These are phyloP conservation scores for Alternaria alternata DNA, from an alignment of 2,329 filamentous ascomycete genomes.

Conservation along the genomic window DNA sequence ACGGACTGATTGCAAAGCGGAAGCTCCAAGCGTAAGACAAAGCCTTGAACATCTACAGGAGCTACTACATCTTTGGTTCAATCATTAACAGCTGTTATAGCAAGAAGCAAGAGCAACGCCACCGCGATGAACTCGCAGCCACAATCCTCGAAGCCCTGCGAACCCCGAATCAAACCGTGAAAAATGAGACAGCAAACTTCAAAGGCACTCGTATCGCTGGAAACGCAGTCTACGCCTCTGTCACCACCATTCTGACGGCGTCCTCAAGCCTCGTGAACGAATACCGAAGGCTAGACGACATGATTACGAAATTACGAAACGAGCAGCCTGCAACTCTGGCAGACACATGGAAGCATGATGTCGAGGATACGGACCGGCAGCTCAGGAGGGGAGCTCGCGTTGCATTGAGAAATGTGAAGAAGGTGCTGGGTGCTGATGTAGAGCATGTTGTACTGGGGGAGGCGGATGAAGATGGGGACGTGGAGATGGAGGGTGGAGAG, in stretches of 20 bases:
- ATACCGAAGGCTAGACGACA: slow-evolving; percentile 36
- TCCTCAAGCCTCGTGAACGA: slow-evolving; percentile 32
- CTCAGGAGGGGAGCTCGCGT: slow-evolving; percentile 38
- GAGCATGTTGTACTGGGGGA: slow-evolving; percentile 7
- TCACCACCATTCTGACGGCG: slow-evolving; percentile 20
- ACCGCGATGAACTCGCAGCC: slow-evolving; percentile 32
- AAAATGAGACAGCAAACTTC: slow-evolving; percentile 14
- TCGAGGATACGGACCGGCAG: slow-evolving; percentile 30
- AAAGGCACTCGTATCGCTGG: slow-evolving; percentile 23
- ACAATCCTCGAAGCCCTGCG: slow-evolving; percentile 29
- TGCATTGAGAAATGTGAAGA: slow-evolving; percentile 41
- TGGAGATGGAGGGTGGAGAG: slow-evolving; percentile 14
- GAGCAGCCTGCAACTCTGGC: slow-evolving; percentile 22
- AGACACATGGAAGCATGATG: slow-evolving; percentile 36
- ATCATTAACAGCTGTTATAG: slow-evolving; percentile 18
- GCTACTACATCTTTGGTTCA: neutral
- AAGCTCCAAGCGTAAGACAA: slow-evolving; percentile 32
- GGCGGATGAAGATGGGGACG: slow-evolving; percentile 8
- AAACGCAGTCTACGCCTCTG: slow-evolving; percentile 25
- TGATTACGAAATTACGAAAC: slow-evolving; percentile 25
- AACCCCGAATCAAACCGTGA: slow-evolving; percentile 14
- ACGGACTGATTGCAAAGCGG: slow-evolving; percentile 28
- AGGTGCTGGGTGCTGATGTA: slow-evolving; percentile 31
- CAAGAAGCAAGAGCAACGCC: slow-evolving; percentile 22
- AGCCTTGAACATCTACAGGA: neutral